Conservation (phyloP, 441 rosid genomes). For the Codiaeum variegatum region DNA sequence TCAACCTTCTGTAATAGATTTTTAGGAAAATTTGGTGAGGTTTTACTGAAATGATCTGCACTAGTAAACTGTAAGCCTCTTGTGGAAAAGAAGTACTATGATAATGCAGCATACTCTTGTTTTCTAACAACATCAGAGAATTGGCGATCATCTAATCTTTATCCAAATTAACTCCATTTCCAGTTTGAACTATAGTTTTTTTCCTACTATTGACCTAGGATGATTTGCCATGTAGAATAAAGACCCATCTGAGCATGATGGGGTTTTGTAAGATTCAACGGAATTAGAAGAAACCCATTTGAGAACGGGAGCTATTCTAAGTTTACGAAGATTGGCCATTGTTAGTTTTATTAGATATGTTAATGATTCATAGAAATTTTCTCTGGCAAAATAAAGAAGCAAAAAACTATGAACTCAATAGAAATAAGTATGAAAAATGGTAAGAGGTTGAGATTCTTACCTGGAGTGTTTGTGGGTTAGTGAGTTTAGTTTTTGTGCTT, state of each 20-base stretch:
- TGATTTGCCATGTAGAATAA: slow-evolving; percentile 25
- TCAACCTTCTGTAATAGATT: slow-evolving; percentile 39
- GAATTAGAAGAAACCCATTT: slow-evolving; percentile 39
- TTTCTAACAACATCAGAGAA: slow-evolving; percentile 30
- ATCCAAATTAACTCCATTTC: slow-evolving; percentile 14
- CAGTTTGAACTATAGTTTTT: slow-evolving; percentile 15
- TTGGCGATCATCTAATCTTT: slow-evolving; percentile 18
- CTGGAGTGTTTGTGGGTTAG: neutral
- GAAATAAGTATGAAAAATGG: neutral
- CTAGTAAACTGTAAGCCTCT: slow-evolving; percentile 50
- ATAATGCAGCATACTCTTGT: slow-evolving; percentile 58
- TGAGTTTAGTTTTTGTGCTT: neutral
- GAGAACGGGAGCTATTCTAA: slow-evolving; percentile 32
- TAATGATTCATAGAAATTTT: neutral
- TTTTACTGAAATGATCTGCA: slow-evolving; percentile 69
- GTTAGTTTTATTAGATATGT: neutral
- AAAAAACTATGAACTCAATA: neutral
- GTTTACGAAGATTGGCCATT: slow-evolving; percentile 40
- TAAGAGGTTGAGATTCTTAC: neutral
- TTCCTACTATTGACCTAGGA: slow-evolving; percentile 45
- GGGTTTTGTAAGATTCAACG: slow-evolving; percentile 26
- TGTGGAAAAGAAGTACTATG: slow-evolving; percentile 63
- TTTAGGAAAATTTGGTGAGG: slow-evolving; percentile 51
- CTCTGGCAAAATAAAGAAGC: neutral
- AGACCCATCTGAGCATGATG: slow-evolving; percentile 25